Evolutionary conservation across 768 basidiomycete genomes (phyloP).

Genomic region (Lentinula detonsa): DNA sequence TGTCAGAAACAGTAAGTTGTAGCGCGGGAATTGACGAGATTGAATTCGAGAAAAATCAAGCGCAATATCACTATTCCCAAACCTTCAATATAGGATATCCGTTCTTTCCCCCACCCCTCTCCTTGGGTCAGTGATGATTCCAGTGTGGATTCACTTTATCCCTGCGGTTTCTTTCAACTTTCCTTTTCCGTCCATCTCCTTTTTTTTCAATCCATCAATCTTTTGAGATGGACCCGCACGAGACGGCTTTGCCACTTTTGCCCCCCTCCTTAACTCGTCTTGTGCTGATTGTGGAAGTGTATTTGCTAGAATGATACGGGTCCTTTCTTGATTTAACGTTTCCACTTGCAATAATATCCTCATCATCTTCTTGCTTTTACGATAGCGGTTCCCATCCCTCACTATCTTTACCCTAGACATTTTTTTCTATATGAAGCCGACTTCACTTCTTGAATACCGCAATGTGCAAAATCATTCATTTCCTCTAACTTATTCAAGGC

Average conservation of each 20-base stretch:
- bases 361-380: background rate
- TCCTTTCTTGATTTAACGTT: background rate
- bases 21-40: constrained; percentile 16
- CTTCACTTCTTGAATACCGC: background rate
- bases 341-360: background rate
- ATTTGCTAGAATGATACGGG: background rate
- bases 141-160: background rate
- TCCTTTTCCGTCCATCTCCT: background rate
- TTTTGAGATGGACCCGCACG: background rate
- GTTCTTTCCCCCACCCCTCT: constrained; percentile 19
- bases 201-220: background rate
- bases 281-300: constrained; percentile 1
- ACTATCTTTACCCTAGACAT: background rate
- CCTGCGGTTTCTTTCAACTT: background rate
- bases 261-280: background rate
- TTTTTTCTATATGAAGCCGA: background rate
- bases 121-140: background rate
- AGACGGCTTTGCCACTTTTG: background rate
- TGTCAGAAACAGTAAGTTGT: background rate
- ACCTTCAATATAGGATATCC: constrained; percentile 25
- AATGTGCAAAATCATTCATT: background rate
- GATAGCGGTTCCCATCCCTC: background rate
- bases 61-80: background rate
- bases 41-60: constrained; percentile 18
- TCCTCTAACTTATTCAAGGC: background rate